Evolutionary conservation across 345 rosid genomes (phyloP).

Genomic region (rapeseed (Brassica napus)): DNA sequence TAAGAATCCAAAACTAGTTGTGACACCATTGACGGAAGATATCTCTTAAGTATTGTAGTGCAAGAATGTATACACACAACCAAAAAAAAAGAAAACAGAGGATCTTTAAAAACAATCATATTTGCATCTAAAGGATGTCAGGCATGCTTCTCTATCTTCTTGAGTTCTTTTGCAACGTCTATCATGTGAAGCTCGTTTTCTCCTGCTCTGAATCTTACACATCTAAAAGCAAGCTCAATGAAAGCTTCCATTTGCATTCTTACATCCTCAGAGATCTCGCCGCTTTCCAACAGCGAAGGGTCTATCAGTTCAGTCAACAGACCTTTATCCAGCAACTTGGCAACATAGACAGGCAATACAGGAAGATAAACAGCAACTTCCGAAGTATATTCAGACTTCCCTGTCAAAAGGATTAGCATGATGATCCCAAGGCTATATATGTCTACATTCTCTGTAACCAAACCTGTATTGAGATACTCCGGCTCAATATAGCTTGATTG

Average conservation of each 20-base stretch:
- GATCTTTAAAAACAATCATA: background rate
- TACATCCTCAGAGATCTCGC: background rate
- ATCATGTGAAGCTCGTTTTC: conserved; percentile 12
- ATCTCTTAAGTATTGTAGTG: background rate
- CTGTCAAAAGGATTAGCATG: conserved; percentile 22
- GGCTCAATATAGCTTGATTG: conserved; percentile 20
- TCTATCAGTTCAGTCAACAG: conserved; percentile 6
- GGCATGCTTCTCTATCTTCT: background rate
- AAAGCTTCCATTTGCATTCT: conserved; percentile 30
- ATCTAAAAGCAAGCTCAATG: conserved; percentile 31
- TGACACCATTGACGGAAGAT: background rate
- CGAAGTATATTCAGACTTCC: conserved; percentile 16
- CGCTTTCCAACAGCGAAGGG: conserved; percentile 13
- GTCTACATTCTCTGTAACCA: conserved; percentile 33
- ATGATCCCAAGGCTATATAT: conserved; percentile 29
- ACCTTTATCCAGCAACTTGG: background rate
- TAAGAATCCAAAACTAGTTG: background rate
- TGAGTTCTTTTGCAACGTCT: conserved; percentile 24
- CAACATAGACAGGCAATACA: conserved; percentile 18
- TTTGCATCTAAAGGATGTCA: background rate
- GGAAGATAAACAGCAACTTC: conserved; percentile 16
- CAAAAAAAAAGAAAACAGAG: background rate
- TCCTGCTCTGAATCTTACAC: conserved; percentile 28
- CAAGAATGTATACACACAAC: background rate
- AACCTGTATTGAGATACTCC: conserved; percentile 9